Conservation (phyloP, 352 stramenopile genomes). For the Phytophthora brassicae region DNA sequence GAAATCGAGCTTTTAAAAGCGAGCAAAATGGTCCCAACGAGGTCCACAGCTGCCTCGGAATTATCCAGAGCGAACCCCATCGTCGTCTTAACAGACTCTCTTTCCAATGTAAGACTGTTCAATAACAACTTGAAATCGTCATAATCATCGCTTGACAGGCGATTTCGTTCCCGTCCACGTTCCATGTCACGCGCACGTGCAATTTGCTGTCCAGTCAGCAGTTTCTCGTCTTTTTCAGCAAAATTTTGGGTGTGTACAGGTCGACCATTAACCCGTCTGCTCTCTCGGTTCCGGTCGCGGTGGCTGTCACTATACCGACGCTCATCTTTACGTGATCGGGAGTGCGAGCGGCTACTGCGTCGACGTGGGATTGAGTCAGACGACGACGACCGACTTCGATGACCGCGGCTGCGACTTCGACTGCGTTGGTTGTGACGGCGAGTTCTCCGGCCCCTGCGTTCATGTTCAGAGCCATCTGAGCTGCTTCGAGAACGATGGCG, state of each 20-base stretch:
- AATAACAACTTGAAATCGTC: slow-evolving; percentile 57
- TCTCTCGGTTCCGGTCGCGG: slow-evolving; percentile 12
- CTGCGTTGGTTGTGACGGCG: slow-evolving; percentile 15
- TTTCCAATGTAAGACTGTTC: slow-evolving; percentile 53
- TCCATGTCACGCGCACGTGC: slow-evolving; percentile 67
- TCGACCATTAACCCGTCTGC: slow-evolving; percentile 5
- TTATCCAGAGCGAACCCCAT: slow-evolving; percentile 86
- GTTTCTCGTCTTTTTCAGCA: slow-evolving; percentile 20
- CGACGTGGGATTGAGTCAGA: slow-evolving; percentile 25
- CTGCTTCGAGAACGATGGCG: slow-evolving; percentile 30
- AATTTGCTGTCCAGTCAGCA: slow-evolving; percentile 77
- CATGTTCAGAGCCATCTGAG: slow-evolving; percentile 21
- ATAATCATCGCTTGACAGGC: slow-evolving; percentile 52
- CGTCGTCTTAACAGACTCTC: slow-evolving; percentile 62
- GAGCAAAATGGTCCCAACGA: slow-evolving; percentile 53
- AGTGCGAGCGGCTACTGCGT: slow-evolving; percentile 14
- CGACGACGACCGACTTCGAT: slow-evolving; percentile 30
- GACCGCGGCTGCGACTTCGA: slow-evolving; percentile 30
- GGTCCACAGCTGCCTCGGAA: slow-evolving; percentile 70
- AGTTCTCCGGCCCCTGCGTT: slow-evolving; percentile 12
- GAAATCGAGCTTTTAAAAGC: slow-evolving; percentile 43
- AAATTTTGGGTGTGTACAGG: background rate
- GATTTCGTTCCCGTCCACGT: slow-evolving; percentile 53
- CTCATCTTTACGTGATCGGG: slow-evolving; percentile 3
- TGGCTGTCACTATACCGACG: slow-evolving; percentile 9